These are phyloP conservation scores for Penicillium lagena DNA, from an alignment of 495 filamentous ascomycete species.

Conservation along the genomic window DNA sequence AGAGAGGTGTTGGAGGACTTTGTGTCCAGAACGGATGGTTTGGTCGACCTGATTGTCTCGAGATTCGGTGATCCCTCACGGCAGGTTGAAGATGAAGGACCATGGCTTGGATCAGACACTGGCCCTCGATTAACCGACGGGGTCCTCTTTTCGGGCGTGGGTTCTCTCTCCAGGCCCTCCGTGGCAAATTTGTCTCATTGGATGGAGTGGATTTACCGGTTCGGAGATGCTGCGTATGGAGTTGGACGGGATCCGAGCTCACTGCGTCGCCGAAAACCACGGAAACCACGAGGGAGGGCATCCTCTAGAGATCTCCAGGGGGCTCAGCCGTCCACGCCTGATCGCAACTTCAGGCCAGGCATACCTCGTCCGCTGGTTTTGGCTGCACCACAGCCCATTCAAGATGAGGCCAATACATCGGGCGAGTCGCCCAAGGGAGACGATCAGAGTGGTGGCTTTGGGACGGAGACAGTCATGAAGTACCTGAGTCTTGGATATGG, in stretches of 20 bases:
- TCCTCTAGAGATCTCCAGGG: constrained; percentile 2
- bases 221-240: constrained; percentile 75
- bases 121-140: constrained; percentile 69
- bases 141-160: constrained; percentile 73
- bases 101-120: constrained; percentile 62
- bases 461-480: constrained; percentile 47
- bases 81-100: constrained; percentile 1
- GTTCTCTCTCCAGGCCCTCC: constrained; percentile 57
- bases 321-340: constrained; percentile 13
- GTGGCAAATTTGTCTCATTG: constrained; percentile 65
- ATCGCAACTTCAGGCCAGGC: constrained; percentile 27
- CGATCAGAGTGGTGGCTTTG: constrained; percentile 18
- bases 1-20: constrained; percentile 86
- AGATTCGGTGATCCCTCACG: constrained; percentile 60
- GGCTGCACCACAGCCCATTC: constrained; percentile 16
- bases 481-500: constrained; percentile 59
- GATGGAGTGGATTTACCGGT: constrained; percentile 76
- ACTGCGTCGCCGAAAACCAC: constrained; percentile 37
- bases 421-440: constrained; percentile 4
- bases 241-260: constrained; percentile 66
- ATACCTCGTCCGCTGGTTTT: constrained; percentile 41
- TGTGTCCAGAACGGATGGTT: constrained; percentile 54
- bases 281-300: constrained; percentile 16
- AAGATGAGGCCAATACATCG: constrained; percentile 3
- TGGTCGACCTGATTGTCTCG: constrained; percentile 79